Evolutionary conservation across 164 flowering plant species (phyloP), one percentile per base, ranked within the genome.

Genomic region (Liquidambar formosana): DNA sequence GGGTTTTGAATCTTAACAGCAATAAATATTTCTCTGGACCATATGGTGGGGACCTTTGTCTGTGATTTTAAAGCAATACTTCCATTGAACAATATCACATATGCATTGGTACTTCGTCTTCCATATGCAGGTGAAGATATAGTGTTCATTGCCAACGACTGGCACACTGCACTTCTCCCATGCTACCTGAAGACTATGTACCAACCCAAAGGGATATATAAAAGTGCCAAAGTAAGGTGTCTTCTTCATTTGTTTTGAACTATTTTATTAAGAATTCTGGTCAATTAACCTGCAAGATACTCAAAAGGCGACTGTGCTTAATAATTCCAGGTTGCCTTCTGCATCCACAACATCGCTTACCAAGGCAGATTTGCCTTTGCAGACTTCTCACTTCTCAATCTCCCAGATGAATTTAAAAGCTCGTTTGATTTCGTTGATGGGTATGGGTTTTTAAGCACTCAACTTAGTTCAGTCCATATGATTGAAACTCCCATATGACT

Each of bases 311-410:
- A 48, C 28, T 63, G 51, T 21, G 38, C 43, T 69, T 19, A 18
- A 48, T 46, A 23, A 53, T 73, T 11, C n/a, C 76, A 93, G 97
- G 98, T 88, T 77, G 94, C 74, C 52, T 91, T 88, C 67, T 91
- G 98, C 82, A 93, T 93, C 56, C 98, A 93, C 85, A 93, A 93
- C 79, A 87, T 89, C 49, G 92, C 97, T 61, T 95, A 95, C 81
- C 99, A 95, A 76, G 99, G 97, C 11, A 85, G 99, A 84, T 91
- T 86, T 78, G 70, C 91, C 12, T 89, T 88, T 64, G 62, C 88
- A n/a, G 97, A 93, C 73, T 95, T 86, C 71, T 47, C 81, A 5
- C 85, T 84, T 51, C 93, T 95, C 70, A 84, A 86, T 77, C 87
- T 95, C 67, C 96, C 97, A 0, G 84, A 85, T 68, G 25, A 75